Base-by-base conservation (phyloP, 306 rosid genomes). In the Castanopsis chinensis region DNA sequence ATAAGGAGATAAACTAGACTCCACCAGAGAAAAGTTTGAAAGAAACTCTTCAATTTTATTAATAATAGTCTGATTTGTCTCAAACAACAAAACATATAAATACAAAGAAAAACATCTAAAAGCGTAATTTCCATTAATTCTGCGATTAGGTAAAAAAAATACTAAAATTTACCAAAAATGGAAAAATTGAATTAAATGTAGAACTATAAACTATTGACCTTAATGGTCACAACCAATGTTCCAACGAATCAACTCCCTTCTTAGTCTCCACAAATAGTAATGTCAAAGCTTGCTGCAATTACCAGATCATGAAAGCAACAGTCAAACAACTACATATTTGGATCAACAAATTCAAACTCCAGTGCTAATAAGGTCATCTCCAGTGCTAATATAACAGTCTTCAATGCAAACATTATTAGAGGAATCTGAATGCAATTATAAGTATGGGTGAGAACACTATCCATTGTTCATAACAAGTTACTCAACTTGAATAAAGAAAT, bases 181-280 rank as follows among this genome's bases (percentile, higher is more conserved):
- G n/a, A n/a, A n/a, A n/a, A n/a, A n/a, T n/a, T n/a, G n/a, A n/a
- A n/a, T n/a, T n/a, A n/a, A n/a, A n/a, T n/a, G n/a, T n/a, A n/a
- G n/a, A n/a, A n/a, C n/a, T n/a, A n/a, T n/a, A n/a, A n/a, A n/a
- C n/a, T n/a, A n/a, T n/a, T n/a, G n/a, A n/a, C n/a, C n/a, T n/a
- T n/a, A n/a, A n/a, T n/a, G n/a, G n/a, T n/a, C 90, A 89, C 68
- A 95, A 69, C 98, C 98, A 95, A 68, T 93, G 87, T 82, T 95
- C 99, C 75, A 95, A 90, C 11, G 98, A 85, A 84, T 95, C 99
- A 69, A 97, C 99, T 86, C 99, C 98, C 84, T 95, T 95, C 88
- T 95, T 95, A 79, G 99, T 95, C 96, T 95, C 99, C 86, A 95
- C 99, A 87, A 95, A 93, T 61, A 95, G 97, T 82, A 95, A 88